These are phyloP conservation scores for Colletotrichum brevisporum DNA, from an alignment of 2,329 filamentous ascomycete genomes.

Conservation along the genomic window DNA sequence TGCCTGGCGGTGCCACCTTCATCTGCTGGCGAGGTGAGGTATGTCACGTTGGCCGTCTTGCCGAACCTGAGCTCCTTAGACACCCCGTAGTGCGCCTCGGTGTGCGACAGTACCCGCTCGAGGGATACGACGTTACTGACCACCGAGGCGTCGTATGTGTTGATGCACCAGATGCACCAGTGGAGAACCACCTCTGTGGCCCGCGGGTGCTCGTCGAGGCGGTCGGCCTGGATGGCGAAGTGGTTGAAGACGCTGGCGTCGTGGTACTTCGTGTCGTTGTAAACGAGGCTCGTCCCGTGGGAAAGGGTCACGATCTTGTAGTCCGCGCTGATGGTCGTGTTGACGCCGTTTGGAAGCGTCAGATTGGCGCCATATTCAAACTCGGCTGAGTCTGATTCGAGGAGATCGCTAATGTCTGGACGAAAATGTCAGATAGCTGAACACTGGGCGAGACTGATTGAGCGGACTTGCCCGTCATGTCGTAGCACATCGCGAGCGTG, in stretches of 20 bases:
- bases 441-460: not conserved
- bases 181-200: not conserved
- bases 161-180: conserved; percentile 11
- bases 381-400: not conserved
- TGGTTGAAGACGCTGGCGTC: not conserved
- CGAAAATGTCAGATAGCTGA: not conserved
- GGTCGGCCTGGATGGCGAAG: not conserved
- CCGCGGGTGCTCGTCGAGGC: not conserved
- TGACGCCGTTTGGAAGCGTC: conserved; percentile 1
- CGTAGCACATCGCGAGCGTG: not conserved
- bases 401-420: not conserved
- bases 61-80: not conserved
- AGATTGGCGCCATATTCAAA: not conserved
- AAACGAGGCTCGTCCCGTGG: not conserved
- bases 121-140: not conserved
- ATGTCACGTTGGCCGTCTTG: not conserved
- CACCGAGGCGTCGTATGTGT: not conserved
- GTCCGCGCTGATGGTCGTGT: not conserved
- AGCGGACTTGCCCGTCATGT: not conserved
- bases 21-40: not conserved
- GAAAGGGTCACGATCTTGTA: not conserved
- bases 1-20: not conserved
- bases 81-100: not conserved
- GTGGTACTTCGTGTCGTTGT: not conserved
- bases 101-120: not conserved